Conservation (phyloP, 345 rosid genomes). For the Pseudoturritis turrita region DNA sequence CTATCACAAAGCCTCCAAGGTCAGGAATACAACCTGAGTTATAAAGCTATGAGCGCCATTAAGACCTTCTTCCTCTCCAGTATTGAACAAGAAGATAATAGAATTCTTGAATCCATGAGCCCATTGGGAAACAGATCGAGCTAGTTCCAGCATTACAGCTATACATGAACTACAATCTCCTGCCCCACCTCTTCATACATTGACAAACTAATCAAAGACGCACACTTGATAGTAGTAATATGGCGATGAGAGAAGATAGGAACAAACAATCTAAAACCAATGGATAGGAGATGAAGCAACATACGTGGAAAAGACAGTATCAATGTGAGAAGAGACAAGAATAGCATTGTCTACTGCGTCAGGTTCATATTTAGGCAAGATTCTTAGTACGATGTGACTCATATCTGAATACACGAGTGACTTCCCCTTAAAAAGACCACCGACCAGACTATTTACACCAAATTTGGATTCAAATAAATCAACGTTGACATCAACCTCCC, state of each 20-base stretch:
- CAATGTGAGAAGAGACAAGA: constrained; percentile 90
- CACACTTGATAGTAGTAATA: background rate
- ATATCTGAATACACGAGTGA: constrained; percentile 85
- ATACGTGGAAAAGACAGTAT: constrained; percentile 85
- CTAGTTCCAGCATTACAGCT: constrained; percentile 95
- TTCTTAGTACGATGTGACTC: constrained; percentile 61
- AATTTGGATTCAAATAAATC: constrained; percentile 57
- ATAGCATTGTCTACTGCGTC: constrained; percentile 76
- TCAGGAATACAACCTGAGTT: constrained; percentile 59
- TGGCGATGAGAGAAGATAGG: background rate
- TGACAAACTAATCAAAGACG: background rate
- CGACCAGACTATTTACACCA: constrained; percentile 59
- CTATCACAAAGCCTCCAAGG: background rate
- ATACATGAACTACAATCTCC: constrained; percentile 97
- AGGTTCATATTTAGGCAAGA: constrained; percentile 69
- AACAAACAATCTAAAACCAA: background rate
- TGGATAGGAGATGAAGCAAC: constrained; percentile 29
- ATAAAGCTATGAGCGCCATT: constrained; percentile 97
- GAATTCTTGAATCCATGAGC: constrained; percentile 92
- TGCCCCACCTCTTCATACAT: constrained; percentile 76
- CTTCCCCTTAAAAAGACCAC: constrained; percentile 73
- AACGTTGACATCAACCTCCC: constrained; percentile 88
- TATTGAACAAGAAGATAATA: constrained; percentile 80
- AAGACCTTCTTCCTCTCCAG: constrained; percentile 97
- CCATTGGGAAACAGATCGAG: constrained; percentile 88